Evolutionary conservation across 1,139 yeast species (phyloP).

Genomic region (Candida glucosophila): DNA sequence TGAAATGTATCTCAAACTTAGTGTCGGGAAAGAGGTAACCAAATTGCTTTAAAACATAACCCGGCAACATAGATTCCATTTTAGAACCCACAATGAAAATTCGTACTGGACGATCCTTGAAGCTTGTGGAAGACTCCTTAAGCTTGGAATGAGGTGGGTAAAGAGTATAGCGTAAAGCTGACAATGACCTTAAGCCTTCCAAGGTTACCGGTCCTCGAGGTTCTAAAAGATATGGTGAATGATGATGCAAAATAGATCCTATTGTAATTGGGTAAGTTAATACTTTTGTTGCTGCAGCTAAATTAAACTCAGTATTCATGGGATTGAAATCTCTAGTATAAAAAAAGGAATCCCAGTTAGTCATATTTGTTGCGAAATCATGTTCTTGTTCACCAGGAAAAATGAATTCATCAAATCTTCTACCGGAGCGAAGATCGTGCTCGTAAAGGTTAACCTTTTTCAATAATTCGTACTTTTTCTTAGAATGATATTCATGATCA

Average conservation of each 20-base stretch:
- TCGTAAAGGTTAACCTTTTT: conserved; percentile 87
- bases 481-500: conserved; percentile 64
- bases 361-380: conserved; percentile 71
- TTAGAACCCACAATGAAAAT: conserved; percentile 86
- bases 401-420: conserved; percentile 90
- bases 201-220: conserved; percentile 85
- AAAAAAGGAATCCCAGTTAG: conserved; percentile 87
- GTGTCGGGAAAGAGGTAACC: conserved; percentile 79
- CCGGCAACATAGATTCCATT: conserved; percentile 90
- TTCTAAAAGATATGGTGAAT: conserved; percentile 70
- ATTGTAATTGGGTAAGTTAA: conserved; percentile 88
- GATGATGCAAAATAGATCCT: conserved; percentile 74
- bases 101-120: conserved; percentile 84
- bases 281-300: conserved; percentile 93
- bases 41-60: conserved; percentile 92
- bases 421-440: conserved; percentile 88
- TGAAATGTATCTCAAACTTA: conserved; percentile 77
- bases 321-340: conserved; percentile 90
- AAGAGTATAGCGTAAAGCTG: conserved; percentile 83
- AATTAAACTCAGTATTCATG: conserved; percentile 93
- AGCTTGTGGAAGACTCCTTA: conserved; percentile 30
- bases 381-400: conserved; percentile 77
- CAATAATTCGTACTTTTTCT: conserved; percentile 61
- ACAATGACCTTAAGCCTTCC: conserved; percentile 87
- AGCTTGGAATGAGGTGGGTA: conserved; percentile 62